phyloP scores from a whole-genome alignment of 306 rosid species.

The Dalbergia oliveri region DNA sequence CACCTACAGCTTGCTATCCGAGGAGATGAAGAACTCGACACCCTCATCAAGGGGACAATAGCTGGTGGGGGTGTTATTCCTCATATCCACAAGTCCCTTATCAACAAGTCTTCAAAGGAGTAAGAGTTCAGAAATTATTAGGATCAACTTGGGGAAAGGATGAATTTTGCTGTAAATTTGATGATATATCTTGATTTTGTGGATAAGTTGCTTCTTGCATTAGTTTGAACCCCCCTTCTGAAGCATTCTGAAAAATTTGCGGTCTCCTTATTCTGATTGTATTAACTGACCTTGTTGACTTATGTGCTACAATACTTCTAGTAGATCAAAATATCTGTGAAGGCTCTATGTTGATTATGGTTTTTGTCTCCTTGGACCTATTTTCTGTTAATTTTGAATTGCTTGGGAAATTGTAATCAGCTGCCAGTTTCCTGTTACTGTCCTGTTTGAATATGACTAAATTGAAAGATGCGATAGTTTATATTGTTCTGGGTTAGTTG shows the following conservation, averaged over 20 bases:
- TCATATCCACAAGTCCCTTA: constrained; percentile 83
- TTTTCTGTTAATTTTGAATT: not conserved
- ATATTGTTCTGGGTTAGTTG: too few relatives aligned
- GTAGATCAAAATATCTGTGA: not conserved
- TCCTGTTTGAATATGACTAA: not conserved
- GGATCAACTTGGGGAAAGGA: constrained; percentile 18
- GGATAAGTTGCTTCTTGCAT: constrained; percentile 33
- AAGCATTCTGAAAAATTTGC: constrained; percentile 10
- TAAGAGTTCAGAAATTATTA: constrained; percentile 20
- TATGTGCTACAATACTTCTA: not conserved
- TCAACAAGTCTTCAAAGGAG: constrained; percentile 84
- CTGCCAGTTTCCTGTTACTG: not conserved
- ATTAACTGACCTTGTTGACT: constrained; percentile 20
- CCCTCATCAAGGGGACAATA: constrained; percentile 79
- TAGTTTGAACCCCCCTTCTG: constrained; percentile 23
- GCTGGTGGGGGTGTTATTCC: constrained; percentile 91
- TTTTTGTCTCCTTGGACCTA: too few relatives aligned
- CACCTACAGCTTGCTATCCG: constrained; percentile 89
- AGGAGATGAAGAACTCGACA: constrained; percentile 82
- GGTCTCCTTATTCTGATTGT: constrained; percentile 11
- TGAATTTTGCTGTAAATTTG: constrained; percentile 38
- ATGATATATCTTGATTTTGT: constrained; percentile 40
- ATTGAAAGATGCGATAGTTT: too few relatives aligned
- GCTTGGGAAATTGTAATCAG: not conserved
- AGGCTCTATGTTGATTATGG: constrained; percentile 11